phyloP scores from a whole-genome alignment of 2,329 filamentous ascomycete genomes.

The Neoarthrinium moseri region DNA sequence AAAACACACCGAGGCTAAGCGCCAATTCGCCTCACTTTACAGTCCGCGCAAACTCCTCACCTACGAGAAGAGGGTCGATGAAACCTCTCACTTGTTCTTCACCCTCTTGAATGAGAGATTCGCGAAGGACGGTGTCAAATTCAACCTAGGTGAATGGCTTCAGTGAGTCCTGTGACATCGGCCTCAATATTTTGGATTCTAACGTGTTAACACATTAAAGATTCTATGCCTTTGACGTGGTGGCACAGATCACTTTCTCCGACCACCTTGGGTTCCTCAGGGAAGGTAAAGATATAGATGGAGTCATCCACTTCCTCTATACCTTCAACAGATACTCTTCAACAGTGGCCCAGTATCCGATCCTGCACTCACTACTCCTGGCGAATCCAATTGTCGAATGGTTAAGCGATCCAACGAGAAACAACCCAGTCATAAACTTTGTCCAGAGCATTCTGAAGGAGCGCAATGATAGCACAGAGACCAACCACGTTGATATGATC shows the following conservation, averaged over 20 bases:
- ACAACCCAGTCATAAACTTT: background rate
- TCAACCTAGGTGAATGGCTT: background rate
- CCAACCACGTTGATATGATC: background rate
- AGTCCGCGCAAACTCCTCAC: background rate
- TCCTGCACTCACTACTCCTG: too few relatives aligned
- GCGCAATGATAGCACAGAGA: background rate
- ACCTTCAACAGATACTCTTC: too few relatives aligned
- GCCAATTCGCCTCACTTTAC: background rate
- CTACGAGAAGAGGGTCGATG: background rate
- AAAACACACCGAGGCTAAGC: background rate
- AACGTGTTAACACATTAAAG: too few relatives aligned
- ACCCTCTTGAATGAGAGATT: background rate
- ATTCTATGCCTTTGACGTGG: background rate
- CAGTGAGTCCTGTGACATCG: too few relatives aligned
- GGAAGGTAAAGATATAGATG: background rate
- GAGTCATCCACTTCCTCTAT: too few relatives aligned
- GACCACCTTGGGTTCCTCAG: background rate
- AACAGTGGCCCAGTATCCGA: too few relatives aligned
- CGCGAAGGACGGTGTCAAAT: background rate
- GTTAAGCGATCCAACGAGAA: background rate
- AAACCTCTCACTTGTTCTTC: background rate
- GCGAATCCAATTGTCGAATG: background rate
- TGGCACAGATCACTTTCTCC: background rate
- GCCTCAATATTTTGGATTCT: too few relatives aligned
- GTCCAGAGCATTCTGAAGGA: too few relatives aligned